These are phyloP conservation scores for Fraxinus sp. DNA, from an alignment of 305 asterid genomes.

Conservation along the genomic window DNA sequence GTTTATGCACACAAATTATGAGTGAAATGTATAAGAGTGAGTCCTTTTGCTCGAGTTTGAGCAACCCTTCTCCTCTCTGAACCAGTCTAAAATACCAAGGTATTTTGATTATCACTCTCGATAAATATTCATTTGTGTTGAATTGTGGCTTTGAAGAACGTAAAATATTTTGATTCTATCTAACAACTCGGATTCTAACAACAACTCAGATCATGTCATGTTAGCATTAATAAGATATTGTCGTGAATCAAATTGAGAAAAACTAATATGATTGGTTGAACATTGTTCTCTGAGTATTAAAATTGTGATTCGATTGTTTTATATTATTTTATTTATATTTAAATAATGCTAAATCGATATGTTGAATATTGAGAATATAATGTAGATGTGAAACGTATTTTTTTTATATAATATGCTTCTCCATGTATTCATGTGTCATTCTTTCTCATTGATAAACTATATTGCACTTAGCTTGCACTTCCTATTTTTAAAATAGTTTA, in stretches of 20 bases:
- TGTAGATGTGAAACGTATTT: neutral
- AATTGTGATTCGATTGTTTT: neutral
- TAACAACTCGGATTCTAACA: no score
- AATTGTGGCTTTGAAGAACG: no score
- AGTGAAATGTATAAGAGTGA: neutral
- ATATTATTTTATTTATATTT: no score
- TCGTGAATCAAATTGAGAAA: neutral
- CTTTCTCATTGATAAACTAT: neutral
- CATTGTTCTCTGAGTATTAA: no score
- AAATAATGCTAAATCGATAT: neutral
- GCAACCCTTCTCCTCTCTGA: neutral
- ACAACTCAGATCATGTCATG: no score
- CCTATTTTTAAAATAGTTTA: neutral
- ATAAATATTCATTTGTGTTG: no score
- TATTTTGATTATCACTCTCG: neutral
- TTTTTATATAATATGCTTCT: neutral
- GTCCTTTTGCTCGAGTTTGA: neutral
- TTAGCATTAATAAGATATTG: neutral
- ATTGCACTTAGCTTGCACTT: neutral
- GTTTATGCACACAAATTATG: neutral
- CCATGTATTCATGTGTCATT: neutral
- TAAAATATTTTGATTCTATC: no score
- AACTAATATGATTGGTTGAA: neutral
- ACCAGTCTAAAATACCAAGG: neutral
- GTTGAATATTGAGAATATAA: neutral